Evolutionary conservation across 768 basidiomycete genomes (phyloP), one percentile per base, ranked within the genome.

Genomic region (Coprinellus micaceus): DNA sequence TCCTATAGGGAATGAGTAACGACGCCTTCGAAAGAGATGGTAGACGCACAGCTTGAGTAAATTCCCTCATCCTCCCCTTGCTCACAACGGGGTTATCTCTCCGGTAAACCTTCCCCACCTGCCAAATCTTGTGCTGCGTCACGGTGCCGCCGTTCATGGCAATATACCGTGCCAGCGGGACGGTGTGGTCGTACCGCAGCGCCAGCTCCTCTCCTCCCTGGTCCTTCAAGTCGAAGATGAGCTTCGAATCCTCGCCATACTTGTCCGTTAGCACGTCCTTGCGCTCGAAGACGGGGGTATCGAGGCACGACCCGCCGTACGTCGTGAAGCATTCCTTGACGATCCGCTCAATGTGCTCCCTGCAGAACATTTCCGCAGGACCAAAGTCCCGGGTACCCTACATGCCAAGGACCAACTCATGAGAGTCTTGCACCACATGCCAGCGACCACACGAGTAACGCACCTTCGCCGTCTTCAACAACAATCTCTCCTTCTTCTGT

Each of bases 11-110:
- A 7, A 44, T 50, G 37, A 22, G 25, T 17, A n/a, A 19, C 41
- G 28, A 41, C 10, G 26, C 6, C 17, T 4, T 4, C 11, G 33
- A n/a, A 43, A 15, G 2, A 52, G 3, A 43, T 3, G 3, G 4
- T 22, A 17, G n/a, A 75, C 84, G 62, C 61, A 94, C 93, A 60
- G 96, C 97, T 71, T 99, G 97, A 65, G 89, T 92, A 66, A 99
- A 99, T 75, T 99, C 97, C 57, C 97, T 83, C 95, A 99, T 97
- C 25, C 97, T 80, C 0, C 97, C 97, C 75, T 99, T 99, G 26
- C 87, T 89, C 88, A 98, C 94, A 55, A 95, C 95, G 0, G 97
- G 97, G 61, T 87, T 93, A 72, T 99, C 97, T 67, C 97, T 77
- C 59, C 97, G 79, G 71, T 98, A 99, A 19, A 99, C 97, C 74